Evolutionary conservation across 805 yeast species (phyloP), one percentile per base, ranked within the genome.

Genomic region (Metschnikowia peoriensis): DNA sequence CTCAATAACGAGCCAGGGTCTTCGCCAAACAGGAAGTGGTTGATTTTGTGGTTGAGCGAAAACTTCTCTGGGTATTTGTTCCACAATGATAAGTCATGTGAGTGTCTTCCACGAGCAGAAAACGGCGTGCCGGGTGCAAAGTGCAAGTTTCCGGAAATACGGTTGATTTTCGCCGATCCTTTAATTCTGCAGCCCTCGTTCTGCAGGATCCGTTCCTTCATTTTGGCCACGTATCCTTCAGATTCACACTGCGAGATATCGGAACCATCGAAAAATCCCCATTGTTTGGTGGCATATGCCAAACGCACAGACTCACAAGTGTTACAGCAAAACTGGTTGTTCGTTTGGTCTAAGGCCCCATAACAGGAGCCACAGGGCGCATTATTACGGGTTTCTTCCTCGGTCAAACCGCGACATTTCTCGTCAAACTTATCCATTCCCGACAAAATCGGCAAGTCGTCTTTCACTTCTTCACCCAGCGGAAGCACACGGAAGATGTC

Each of bases 81-180:
- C 70, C 81, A 94, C 49, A 89, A 75, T 7, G 96, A 86, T 50
- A 88, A 69, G 65, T 94, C 99, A 72, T 94, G 99, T 53, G 82
- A 77, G 67, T 94, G 99, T 47, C 79, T 78, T 15, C 82, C 83
- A 9, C 72, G 69, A 52, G 71, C 68, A 39, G 85, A 80, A 62
- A 76, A 78, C 1, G 96, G 84, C 28, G 87, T 83, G 40, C 99
- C 99, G 4, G 99, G 98, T 1, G 97, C 97, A 77, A 94, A 91
- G 73, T 94, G 98, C 57, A 94, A 72, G 63, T 89, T 88, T 45
- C 99, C 99, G 22, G 87, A 85, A 42, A 94, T 87, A 71, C 96
- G 83, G 69, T 89, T 89, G 64, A 94, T 82, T 60, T 82, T 75
- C 7, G 96, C 86, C 22, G 80, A 76, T 32, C 99, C 99, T 56